Conservation (phyloP, 345 rosid species). For the Rhodamnia argentea region DNA sequence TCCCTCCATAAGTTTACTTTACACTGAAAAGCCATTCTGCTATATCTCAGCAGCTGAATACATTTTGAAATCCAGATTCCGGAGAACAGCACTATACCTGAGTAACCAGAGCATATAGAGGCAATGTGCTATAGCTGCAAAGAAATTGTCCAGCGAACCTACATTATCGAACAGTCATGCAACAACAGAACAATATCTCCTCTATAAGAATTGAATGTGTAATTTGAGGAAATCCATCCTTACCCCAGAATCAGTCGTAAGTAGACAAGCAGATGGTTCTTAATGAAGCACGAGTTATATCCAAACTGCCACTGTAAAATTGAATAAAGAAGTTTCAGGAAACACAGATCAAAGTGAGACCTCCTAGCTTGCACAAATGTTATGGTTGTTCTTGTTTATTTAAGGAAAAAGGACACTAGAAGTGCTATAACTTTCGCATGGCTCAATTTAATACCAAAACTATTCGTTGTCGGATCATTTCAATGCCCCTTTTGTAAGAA, state of each 20-base stretch:
- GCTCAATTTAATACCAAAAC: no score
- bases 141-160: constrained; percentile 85
- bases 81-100: constrained; percentile 36
- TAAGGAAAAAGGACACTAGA: neutral
- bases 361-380: neutral
- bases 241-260: constrained; percentile 80
- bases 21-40: neutral
- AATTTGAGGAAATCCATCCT: neutral
- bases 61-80: neutral
- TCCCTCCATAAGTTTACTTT: neutral
- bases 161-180: neutral
- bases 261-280: constrained; percentile 61
- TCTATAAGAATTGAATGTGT: neutral
- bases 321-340: constrained; percentile 3
- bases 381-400: no score
- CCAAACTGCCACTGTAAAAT: constrained; percentile 91
- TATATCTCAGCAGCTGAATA: neutral
- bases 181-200: neutral
- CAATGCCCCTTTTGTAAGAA: neutral
- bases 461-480: no score
- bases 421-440: neutral
- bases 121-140: constrained; percentile 95
- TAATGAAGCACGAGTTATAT: constrained; percentile 80
- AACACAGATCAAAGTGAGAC: neutral
- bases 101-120: constrained; percentile 86